Evolutionary conservation across 2,329 filamentous ascomycete genomes (phyloP), one percentile per base, ranked within the genome.

Genomic region (Lachnellula arida): DNA sequence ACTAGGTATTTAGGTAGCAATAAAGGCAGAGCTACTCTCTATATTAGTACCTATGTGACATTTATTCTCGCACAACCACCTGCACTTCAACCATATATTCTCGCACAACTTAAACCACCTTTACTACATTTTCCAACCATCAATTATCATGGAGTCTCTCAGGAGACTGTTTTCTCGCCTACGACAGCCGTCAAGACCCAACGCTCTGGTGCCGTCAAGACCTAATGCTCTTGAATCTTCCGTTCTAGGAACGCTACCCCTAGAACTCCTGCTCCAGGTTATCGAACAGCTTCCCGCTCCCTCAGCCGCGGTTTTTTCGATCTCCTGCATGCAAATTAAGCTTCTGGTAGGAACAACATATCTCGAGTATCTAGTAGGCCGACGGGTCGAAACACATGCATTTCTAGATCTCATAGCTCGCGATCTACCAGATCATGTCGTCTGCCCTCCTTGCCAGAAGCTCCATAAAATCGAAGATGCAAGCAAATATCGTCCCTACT

Each of bases 391-490:
- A 22, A 57, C 15, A 50, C 17, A 57, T 15, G 46, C 34, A 37
- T 49, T 61, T 34, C 40, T 58, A 15, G 42, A 55, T 9, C 49
- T 63, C n/a, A 15, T 63, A 32, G 55, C 49, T 23, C 25, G 54
- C n/a, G 61, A 60, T 58, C 42, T 60, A n/a, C 57, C 53, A 11
- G 44, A 59, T 53, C 17, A 23, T 32, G 32, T 60, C 40, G 53
- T 47, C 15, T 62, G 59, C 40, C 3, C 17, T 54, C 14, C 47
- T 32, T 63, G 61, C 46, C 49, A 22, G 49, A 40, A 52, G 15
- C 40, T 62, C 37, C 61, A 63, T 48, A 43, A 32, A n/a, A 60
- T 59, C 9, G 23, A 62, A 25, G 53, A 57, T 42, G 9, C 39
- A 42, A 40, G 39, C 6, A 19, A 7, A n/a, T 17, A n/a, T 19